Evolutionary conservation across 306 rosid species (phyloP), one percentile per base, ranked within the genome.

Genomic region (Pyrus pyrifolia): DNA sequence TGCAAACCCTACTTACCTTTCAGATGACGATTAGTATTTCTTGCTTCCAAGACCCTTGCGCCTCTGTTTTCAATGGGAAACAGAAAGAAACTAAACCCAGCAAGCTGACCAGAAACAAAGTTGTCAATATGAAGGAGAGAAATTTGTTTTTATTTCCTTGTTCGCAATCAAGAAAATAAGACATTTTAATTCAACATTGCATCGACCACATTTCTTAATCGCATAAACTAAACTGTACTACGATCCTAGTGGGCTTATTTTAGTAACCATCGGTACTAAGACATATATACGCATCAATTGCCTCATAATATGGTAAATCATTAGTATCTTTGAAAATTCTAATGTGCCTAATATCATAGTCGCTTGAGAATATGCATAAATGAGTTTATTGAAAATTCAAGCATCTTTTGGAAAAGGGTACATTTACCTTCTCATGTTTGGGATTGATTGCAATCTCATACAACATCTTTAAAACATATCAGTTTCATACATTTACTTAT

Each of bases 101-200:
- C 74, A 40, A 70, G 42, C 45, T 76, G 58, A 70, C 45, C 70
- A 71, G 57, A 53, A 75, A 65, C 8, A 49, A 21, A 35, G 4
- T 15, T 3, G 22, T 15, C 53, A 79, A 72, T 33, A 17, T 95
- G 97, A 89, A 81, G 70, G 82, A 79, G 81, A 71, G 80, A 67
- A 72, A 82, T 49, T n/a, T 35, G 61, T 69, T 80, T 40, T 11
- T 61, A 30, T 62, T 44, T 22, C 29, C 57, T 40, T 40, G 40
- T 73, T 73, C 42, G 5, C 46, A 33, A n/a, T 35, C 22, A 72
- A 68, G 65, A 62, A 46, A 64, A 23, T 25, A 33, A 67, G n/a
- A 38, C 45, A 64, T 58, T 45, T 80, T 19, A 19, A 12, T 73
- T 65, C 23, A 58, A 58, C 63, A 58, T 4, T 22, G 19, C 10